Evolutionary conservation across 148 eudicot genomes (phyloP).

Genomic region (Dianthus caryophyllus): DNA sequence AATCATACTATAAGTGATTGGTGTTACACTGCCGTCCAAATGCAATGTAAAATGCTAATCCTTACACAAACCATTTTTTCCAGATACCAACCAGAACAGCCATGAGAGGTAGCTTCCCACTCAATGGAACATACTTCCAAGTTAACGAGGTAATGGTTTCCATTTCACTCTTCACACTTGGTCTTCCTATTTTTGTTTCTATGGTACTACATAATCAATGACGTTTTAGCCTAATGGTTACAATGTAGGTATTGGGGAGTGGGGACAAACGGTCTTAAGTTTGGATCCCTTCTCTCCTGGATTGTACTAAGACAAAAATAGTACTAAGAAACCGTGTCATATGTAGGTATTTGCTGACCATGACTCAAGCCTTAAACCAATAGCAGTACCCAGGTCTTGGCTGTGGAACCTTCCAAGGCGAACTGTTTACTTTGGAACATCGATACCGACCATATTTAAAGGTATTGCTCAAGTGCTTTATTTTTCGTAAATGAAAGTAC

Average conservation of each 20-base stretch:
- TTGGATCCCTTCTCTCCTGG: too few relatives aligned
- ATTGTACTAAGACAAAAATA: too few relatives aligned
- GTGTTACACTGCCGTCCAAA: background rate
- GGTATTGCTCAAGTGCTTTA: slow-evolving; percentile 35
- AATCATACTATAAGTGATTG: background rate
- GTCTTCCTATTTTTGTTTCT: background rate
- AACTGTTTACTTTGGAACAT: slow-evolving; percentile 89
- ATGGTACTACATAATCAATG: background rate
- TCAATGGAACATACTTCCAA: slow-evolving; percentile 94
- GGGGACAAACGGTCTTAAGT: too few relatives aligned
- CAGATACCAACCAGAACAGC: slow-evolving; percentile 98
- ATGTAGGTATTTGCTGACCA: slow-evolving; percentile 94
- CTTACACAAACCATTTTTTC: slow-evolving; percentile 6
- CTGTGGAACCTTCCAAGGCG: slow-evolving; percentile 82
- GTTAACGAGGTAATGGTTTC: slow-evolving; percentile 67
- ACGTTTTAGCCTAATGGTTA: too few relatives aligned
- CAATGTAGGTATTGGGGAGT: too few relatives aligned
- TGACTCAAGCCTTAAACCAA: slow-evolving; percentile 73
- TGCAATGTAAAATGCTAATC: slow-evolving; percentile 6
- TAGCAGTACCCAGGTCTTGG: slow-evolving; percentile 73
- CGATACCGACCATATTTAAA: slow-evolving; percentile 78
- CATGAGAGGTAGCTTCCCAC: slow-evolving; percentile 95
- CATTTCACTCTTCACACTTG: background rate
- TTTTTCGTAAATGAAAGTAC: background rate
- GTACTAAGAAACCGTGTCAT: slow-evolving; percentile 1